Conservation (phyloP, 139 green algal species). For the Chlorella sorokiniana region DNA sequence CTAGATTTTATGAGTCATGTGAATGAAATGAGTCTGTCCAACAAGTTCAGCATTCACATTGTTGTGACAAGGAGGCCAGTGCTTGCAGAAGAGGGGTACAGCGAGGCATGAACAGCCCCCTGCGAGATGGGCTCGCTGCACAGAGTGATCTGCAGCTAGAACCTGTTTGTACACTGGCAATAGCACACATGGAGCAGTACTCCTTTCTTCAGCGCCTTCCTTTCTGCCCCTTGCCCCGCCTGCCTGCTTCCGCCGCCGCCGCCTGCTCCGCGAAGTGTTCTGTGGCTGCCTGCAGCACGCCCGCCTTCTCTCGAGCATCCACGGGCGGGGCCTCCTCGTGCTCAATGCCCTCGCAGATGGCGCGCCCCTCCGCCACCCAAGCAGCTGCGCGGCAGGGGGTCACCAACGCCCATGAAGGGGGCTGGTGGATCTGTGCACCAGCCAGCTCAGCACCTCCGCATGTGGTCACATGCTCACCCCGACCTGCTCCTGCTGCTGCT, state of each 20-base stretch:
- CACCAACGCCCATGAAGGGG: no score
- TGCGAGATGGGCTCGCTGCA: no score
- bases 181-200: neutral
- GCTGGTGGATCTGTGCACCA: neutral
- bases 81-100: neutral
- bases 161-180: no score
- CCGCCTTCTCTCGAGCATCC: conserved; percentile 32
- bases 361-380: conserved; percentile 55
- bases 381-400: conserved; percentile 2
- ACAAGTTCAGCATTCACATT: no score
- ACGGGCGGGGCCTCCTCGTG: conserved; percentile 51
- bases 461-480: neutral
- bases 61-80: no score
- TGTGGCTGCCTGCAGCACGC: conserved; percentile 41
- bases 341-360: conserved; percentile 63
- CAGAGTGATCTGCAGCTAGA: no score
- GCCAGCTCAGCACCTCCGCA: neutral
- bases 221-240: neutral
- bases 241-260: neutral
- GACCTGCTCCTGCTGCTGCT: neutral
- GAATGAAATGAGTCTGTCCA: no score
- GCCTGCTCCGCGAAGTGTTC: conserved; percentile 19
- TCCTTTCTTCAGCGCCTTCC: neutral
- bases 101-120: neutral
- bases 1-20: no score